These are phyloP conservation scores for Erodium trifolium DNA, from an alignment of 441 rosid species.

Conservation along the genomic window DNA sequence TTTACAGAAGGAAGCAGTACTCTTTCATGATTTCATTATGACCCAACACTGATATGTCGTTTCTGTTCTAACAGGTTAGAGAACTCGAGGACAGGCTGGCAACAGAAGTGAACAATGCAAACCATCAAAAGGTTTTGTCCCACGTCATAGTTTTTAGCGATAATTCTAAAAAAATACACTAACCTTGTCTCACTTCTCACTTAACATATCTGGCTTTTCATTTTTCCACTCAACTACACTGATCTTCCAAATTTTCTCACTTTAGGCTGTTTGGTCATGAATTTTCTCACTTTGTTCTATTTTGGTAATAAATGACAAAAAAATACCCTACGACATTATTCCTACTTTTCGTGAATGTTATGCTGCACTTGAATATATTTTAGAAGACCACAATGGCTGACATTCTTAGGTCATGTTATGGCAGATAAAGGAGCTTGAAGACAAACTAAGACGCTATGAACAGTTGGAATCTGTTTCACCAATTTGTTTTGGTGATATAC, in stretches of 20 bases:
- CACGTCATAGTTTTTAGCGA: no score
- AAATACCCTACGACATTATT: no score
- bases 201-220: no score
- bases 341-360: no score
- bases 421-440: slow-evolving; percentile 12
- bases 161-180: no score
- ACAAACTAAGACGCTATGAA: slow-evolving; percentile 15
- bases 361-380: no score
- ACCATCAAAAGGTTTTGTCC: slow-evolving; percentile 19
- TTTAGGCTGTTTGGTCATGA: no score
- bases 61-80: slow-evolving; percentile 13
- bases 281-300: no score
- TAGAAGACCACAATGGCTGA: neutral
- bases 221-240: no score
- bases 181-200: no score
- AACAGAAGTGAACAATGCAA: neutral
- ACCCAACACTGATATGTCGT: neutral
- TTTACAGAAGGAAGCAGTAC: neutral
- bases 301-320: no score
- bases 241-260: no score
- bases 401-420: neutral
- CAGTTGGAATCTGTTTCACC: neutral
- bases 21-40: neutral
- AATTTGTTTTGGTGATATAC: slow-evolving; percentile 17
- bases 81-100: slow-evolving; percentile 17